These are phyloP conservation scores for Moesziomyces aphidis DNA, from an alignment of 1,284 basidiomycete species.

Conservation along the genomic window DNA sequence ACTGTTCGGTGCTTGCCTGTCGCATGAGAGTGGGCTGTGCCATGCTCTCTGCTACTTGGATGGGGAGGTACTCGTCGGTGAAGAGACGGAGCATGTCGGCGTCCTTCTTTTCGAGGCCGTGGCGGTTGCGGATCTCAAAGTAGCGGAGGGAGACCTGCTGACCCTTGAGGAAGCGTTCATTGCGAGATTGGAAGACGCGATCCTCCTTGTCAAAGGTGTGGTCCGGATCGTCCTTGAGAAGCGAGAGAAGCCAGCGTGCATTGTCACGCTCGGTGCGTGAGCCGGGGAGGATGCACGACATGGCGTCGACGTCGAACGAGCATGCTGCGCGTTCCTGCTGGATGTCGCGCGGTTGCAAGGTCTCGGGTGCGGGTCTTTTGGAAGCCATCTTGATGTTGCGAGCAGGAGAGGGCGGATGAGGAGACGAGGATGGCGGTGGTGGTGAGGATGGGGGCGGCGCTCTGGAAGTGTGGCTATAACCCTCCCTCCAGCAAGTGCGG, in stretches of 20 bases:
- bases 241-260: slow-evolving; percentile 48
- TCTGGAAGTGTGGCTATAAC: slow-evolving; percentile 1
- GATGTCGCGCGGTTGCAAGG: slow-evolving; percentile 46
- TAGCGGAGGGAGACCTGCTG: slow-evolving; percentile 52
- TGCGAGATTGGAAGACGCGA: slow-evolving; percentile 53
- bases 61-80: slow-evolving; percentile 55
- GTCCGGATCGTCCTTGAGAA: slow-evolving; percentile 48
- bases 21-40: slow-evolving; percentile 54
- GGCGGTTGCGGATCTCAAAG: slow-evolving; percentile 53
- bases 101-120: slow-evolving; percentile 55
- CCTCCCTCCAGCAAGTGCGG: no score
- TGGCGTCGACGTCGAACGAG: slow-evolving; percentile 50
- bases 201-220: slow-evolving; percentile 50
- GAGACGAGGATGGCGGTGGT: background rate
- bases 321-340: slow-evolving; percentile 40
- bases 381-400: slow-evolving; percentile 10
- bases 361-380: slow-evolving; percentile 43
- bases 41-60: slow-evolving; percentile 59
- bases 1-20: slow-evolving; percentile 51
- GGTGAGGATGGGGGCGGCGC: background rate
- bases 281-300: slow-evolving; percentile 57
- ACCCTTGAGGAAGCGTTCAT: slow-evolving; percentile 50
- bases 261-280: slow-evolving; percentile 40
- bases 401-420: background rate
- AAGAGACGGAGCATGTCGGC: slow-evolving; percentile 51